These are phyloP conservation scores for Aureobasidium vineae DNA, from an alignment of 2,329 filamentous ascomycete species.

Conservation along the genomic window DNA sequence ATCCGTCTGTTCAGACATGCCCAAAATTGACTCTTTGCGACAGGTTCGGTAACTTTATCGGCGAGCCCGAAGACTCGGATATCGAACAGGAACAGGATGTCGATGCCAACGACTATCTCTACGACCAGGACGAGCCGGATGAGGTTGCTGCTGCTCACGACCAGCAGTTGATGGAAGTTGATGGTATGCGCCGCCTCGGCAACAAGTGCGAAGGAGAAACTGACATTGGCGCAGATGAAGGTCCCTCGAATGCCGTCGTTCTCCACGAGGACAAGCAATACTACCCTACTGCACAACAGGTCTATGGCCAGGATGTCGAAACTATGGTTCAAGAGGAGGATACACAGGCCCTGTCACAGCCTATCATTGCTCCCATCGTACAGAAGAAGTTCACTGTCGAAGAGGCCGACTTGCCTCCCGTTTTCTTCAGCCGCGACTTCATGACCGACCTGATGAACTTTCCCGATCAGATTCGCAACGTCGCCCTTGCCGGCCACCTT, in stretches of 20 bases:
- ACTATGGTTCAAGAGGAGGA: constrained; percentile 96
- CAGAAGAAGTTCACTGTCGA: constrained; percentile 96
- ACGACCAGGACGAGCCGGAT: constrained; percentile 67
- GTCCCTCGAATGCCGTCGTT: constrained; percentile 93
- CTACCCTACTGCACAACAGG: constrained; percentile 95
- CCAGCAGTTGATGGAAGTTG: constrained; percentile 90
- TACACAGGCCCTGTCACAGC: constrained; percentile 85
- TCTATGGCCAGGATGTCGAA: constrained; percentile 93
- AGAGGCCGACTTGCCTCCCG: constrained; percentile 83
- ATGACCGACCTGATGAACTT: constrained; percentile 97
- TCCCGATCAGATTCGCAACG: constrained; percentile 88
- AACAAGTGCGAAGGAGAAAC: neutral
- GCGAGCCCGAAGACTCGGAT: constrained; percentile 85
- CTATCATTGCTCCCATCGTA: constrained; percentile 89
- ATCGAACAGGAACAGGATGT: constrained; percentile 74
- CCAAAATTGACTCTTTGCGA: constrained; percentile 19
- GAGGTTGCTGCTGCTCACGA: constrained; percentile 55
- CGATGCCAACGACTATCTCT: constrained; percentile 75
- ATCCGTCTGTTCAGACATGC: constrained; percentile 17
- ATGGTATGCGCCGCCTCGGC: constrained; percentile 57
- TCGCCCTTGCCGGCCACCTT: constrained; percentile 86
- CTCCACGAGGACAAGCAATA: constrained; percentile 99
- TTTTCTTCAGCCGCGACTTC: constrained; percentile 84
- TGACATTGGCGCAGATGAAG: constrained; percentile 58
- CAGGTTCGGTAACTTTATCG: constrained; percentile 98